These are phyloP conservation scores for Gracilariopsis chorda DNA, from an alignment of 23 red algal genomes.

Conservation along the genomic window DNA sequence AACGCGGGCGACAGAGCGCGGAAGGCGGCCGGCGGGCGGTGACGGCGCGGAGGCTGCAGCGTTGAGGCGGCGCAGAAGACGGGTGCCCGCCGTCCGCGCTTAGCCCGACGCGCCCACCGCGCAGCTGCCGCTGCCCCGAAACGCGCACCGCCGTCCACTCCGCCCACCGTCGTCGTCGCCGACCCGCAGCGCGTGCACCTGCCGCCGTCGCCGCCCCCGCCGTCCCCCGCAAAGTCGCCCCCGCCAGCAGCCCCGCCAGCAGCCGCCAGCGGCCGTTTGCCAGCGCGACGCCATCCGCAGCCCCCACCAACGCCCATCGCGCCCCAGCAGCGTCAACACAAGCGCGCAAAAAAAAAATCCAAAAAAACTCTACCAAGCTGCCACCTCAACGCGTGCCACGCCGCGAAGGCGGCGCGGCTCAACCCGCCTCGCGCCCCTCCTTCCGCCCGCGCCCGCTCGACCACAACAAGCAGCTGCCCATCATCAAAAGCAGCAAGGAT, in stretches of 20 bases:
- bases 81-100: not conserved
- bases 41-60: too few species aligned
- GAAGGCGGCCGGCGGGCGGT: too few species aligned
- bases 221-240: not conserved
- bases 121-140: not conserved
- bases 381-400: not conserved
- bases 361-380: not conserved
- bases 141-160: not conserved
- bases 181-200: not conserved
- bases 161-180: not conserved
- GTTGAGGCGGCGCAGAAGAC: not conserved
- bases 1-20: not conserved
- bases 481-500: conserved; percentile 65
- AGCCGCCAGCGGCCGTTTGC: not conserved
- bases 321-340: not conserved
- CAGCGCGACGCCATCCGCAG: not conserved
- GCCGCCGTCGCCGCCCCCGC: not conserved
- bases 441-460: conserved; percentile 98
- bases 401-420: conserved; percentile 13
- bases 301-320: too few species aligned
- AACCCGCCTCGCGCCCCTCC: conserved; percentile 35
- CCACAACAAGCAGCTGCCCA: conserved; percentile 80
- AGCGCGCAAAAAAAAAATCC: not conserved
- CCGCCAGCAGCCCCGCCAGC: not conserved
- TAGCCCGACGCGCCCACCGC: not conserved